phyloP scores from a whole-genome alignment of 345 rosid genomes.

The Moricandia arvensis region DNA sequence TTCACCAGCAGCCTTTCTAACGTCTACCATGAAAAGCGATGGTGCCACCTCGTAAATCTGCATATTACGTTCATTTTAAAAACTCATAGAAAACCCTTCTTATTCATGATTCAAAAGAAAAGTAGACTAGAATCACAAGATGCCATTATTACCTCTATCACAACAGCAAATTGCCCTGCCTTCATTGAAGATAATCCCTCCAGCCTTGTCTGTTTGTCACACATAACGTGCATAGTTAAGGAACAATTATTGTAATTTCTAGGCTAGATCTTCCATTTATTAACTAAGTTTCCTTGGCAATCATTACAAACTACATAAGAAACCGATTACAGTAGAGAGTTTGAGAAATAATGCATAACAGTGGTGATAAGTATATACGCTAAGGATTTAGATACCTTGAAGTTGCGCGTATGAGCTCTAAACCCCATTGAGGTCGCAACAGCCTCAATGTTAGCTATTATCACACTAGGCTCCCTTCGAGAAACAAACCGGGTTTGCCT shows the following conservation, averaged over 20 bases:
- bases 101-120: not conserved
- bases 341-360: not conserved
- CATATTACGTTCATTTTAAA: not conserved
- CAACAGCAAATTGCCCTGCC: constrained; percentile 66
- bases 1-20: constrained; percentile 86
- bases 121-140: not conserved
- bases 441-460: constrained; percentile 65
- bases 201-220: constrained; percentile 57
- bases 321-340: not conserved
- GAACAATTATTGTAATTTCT: not conserved
- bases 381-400: constrained; percentile 54
- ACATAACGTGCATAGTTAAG: not conserved
- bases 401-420: constrained; percentile 66
- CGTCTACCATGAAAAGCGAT: constrained; percentile 88
- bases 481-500: constrained; percentile 90
- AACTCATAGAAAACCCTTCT: not conserved
- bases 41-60: constrained; percentile 93
- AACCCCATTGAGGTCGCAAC: constrained; percentile 66
- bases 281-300: constrained; percentile 4
- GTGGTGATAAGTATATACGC: not conserved
- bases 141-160: constrained; percentile 59
- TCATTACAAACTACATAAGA: not conserved
- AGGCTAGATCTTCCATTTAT: not conserved
- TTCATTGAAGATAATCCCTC: constrained; percentile 59
- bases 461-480: constrained; percentile 58